Base-by-base conservation (phyloP, 345 rosid genomes). In the Geranium rotundifolium region DNA sequence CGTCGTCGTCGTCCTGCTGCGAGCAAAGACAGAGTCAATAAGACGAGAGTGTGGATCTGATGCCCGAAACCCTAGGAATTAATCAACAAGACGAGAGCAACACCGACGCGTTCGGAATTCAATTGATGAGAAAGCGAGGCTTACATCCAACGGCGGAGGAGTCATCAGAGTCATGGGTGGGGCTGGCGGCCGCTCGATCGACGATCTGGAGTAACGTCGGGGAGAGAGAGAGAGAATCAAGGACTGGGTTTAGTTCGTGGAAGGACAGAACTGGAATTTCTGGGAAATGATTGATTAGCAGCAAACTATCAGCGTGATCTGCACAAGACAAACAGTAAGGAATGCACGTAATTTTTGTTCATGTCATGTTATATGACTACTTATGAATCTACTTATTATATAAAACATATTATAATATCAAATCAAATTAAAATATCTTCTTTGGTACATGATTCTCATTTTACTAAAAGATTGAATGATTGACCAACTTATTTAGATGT, bases 1-100 rank as follows among this genome's bases (percentile, higher is more conserved):
- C n/a, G n/a, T 82, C 84, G 41, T 82, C 87, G 72, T 80, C 80
- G 71, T 78, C 83, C 68, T 81, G 85, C 78, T 81, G 72, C 79
- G 20, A 46, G n/a, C 56, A 69, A 68, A 54, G 54, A 76, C 17
- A 50, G 64, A 54, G 64, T 39, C 65, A 75, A 57, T 54, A 54
- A 15, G 4, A 66, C 56, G 29, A 70, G 58, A 66, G n/a, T 67
- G 27, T 52, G 77, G 85, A 81, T 81, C 82, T 70, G 73, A 69
- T 60, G 34, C 68, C 66, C 66, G 64, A 74, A 76, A 70, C 76
- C 82, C 73, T 76, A 63, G 68, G 59, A 29, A 31, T 63, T 19
- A 27, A 68, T 9, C 19, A 52, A 8, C 29, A 59, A 39, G 20
- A n/a, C 1, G 19, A 27, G 57, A 41, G n/a, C n/a, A n/a, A n/a